Evolutionary conservation across 805 yeast species (phyloP).

Genomic region (Cyberlindnera petersonii): DNA sequence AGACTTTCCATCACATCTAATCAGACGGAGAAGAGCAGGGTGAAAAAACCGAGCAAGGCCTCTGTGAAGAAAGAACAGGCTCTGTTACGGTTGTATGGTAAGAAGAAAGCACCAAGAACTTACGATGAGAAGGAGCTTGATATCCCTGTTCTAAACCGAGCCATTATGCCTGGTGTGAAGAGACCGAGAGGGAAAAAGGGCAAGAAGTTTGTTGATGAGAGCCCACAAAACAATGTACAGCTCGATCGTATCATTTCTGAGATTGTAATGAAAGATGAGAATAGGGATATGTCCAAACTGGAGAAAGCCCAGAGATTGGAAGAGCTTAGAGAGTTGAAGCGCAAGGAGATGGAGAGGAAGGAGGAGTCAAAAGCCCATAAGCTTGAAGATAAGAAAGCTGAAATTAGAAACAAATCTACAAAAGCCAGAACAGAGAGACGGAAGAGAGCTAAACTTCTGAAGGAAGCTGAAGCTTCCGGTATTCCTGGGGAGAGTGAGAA

Average conservation of each 20-base stretch:
- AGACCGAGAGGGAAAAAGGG: slow-evolving; percentile 82
- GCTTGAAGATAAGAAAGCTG: slow-evolving; percentile 72
- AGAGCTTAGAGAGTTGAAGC: slow-evolving; percentile 81
- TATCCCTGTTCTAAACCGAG: slow-evolving; percentile 75
- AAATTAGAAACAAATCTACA: slow-evolving; percentile 68
- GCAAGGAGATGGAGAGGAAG: slow-evolving; percentile 81
- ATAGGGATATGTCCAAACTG: slow-evolving; percentile 77
- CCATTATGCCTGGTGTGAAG: slow-evolving; percentile 81
- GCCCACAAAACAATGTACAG: slow-evolving; percentile 46
- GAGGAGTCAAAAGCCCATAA: slow-evolving; percentile 66
- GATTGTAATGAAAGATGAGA: slow-evolving; percentile 79
- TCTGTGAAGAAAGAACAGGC: slow-evolving; percentile 65
- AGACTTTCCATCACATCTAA: slow-evolving; percentile 41
- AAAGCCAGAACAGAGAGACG: slow-evolving; percentile 68
- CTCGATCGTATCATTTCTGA: slow-evolving; percentile 70
- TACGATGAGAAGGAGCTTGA: slow-evolving; percentile 77
- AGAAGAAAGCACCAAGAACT: slow-evolving; percentile 38
- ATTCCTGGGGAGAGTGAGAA: slow-evolving; percentile 26
- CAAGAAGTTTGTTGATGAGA: slow-evolving; percentile 70
- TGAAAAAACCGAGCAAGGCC: slow-evolving; percentile 44
- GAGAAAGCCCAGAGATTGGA: slow-evolving; percentile 88
- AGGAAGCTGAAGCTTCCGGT: slow-evolving; percentile 23
- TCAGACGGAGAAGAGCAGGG: slow-evolving; percentile 51
- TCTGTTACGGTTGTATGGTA: slow-evolving; percentile 62
- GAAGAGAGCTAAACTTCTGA: slow-evolving; percentile 38